These are phyloP conservation scores for Xylaria castorea DNA, from an alignment of 495 filamentous ascomycete genomes.

Conservation along the genomic window DNA sequence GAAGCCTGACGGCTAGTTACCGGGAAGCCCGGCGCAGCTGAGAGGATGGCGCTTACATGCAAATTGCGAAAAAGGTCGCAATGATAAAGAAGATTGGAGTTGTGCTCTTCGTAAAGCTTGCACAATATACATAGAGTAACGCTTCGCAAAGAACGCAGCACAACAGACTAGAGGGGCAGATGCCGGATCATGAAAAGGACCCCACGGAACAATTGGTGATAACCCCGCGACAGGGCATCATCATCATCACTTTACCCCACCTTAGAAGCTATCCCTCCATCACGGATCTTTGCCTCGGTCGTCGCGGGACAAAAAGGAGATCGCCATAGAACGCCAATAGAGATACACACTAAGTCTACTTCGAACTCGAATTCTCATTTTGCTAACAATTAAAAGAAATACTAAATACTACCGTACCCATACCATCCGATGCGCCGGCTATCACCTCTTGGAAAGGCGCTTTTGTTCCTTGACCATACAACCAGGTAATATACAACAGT, in stretches of 20 bases:
- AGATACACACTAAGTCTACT: not conserved
- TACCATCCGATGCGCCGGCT: slow-evolving; percentile 9
- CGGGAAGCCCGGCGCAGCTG: not conserved
- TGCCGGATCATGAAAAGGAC: not conserved
- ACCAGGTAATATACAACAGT: slow-evolving; percentile 2
- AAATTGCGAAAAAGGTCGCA: slow-evolving; percentile 21
- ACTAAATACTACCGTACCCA: not conserved
- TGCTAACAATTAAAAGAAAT: not conserved
- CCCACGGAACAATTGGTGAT: slow-evolving; percentile 3
- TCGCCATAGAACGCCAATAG: too few relatives aligned
- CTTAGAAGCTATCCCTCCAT: not conserved
- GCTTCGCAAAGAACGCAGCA: not conserved
- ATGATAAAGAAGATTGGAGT: not conserved
- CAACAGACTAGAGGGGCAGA: not conserved
- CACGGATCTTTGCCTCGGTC: not conserved
- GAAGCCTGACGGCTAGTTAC: not conserved
- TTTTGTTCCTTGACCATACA: not conserved
- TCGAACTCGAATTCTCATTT: not conserved
- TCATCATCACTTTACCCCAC: slow-evolving; percentile 17
- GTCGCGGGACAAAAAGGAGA: not conserved
- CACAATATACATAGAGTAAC: slow-evolving; percentile 18
- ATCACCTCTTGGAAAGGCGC: not conserved
- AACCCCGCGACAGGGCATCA: slow-evolving; percentile 20
- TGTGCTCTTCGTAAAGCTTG: slow-evolving; percentile 9
- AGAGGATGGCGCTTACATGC: not conserved